phyloP scores from a whole-genome alignment of 148 eudicot genomes.

The Vaccinium myrtillus region DNA sequence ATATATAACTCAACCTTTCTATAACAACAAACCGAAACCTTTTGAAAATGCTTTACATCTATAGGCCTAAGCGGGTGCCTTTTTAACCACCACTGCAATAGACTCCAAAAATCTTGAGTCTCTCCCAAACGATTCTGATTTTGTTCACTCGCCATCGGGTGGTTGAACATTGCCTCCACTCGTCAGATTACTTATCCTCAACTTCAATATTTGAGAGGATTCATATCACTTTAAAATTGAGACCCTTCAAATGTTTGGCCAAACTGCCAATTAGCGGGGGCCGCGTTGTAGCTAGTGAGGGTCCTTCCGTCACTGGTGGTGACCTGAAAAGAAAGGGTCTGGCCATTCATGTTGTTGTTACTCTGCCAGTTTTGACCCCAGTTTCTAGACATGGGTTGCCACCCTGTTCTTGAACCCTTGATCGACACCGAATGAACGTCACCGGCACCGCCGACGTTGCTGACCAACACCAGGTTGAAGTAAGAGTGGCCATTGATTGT shows the following conservation, averaged over 20 bases:
- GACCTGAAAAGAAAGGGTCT: slow-evolving; percentile 30
- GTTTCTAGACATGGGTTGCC: slow-evolving; percentile 41
- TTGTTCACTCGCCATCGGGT: background rate
- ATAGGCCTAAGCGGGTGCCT: slow-evolving; percentile 34
- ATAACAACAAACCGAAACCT: background rate
- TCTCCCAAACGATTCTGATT: background rate
- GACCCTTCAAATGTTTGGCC: slow-evolving; percentile 33
- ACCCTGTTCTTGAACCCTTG: slow-evolving; percentile 36
- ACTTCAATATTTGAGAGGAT: background rate
- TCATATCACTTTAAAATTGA: slow-evolving; percentile 15
- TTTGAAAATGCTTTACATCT: background rate
- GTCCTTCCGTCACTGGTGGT: slow-evolving; percentile 35
- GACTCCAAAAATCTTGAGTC: slow-evolving; percentile 12
- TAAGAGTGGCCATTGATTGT: slow-evolving; percentile 33
- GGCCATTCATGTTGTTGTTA: slow-evolving; percentile 33
- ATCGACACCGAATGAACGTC: slow-evolving; percentile 29
- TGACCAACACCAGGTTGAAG: slow-evolving; percentile 35
- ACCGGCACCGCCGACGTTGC: slow-evolving; percentile 36
- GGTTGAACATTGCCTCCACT: background rate
- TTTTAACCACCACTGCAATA: slow-evolving; percentile 29
- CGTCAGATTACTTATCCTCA: background rate
- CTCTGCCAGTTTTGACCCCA: slow-evolving; percentile 42
- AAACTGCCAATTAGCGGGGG: slow-evolving; percentile 40
- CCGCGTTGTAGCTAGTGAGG: slow-evolving; percentile 23
- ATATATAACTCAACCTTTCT: background rate